Base-by-base conservation (phyloP, 495 filamentous ascomycete species). In the Sabuloglossum arenarium region DNA sequence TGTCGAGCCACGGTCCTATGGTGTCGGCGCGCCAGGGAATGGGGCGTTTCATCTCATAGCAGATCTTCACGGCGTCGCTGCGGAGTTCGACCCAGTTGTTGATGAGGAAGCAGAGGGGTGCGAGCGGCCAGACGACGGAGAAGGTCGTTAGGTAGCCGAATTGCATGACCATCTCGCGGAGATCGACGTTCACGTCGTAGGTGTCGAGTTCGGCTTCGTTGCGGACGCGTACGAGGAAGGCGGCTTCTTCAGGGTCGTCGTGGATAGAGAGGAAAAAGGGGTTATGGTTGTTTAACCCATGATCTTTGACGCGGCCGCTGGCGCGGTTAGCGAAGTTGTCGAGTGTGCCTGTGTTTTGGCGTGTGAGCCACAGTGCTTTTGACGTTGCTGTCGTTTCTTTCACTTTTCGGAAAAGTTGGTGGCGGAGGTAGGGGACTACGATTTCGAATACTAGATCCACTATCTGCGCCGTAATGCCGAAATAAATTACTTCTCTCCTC, bases 41-140 rank as follows among this genome's bases (percentile, higher is more conserved):
- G 0, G 91, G 93, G 8, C 91, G 77, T 61, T 86, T 82, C 74
- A 85, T 90, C 66, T 89, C 85, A 54, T 86, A 71, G 60, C 87
- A 88, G 60, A 98, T 98, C 64, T 98, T 98, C 68, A 89, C 77
- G n/a, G 94, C 90, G 59, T 98, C 91, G 27, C 83, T 84, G 24
- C 91, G 84, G n/a, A 96, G 77, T 61, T 98, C 93, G 51, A 98
- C 65, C 91, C 91, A 98, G 71, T 98, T 91, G 68, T 96, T 96
- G 67, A 93, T 71, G 11, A 96, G 69, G 75, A 98, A 97, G 0
- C 86, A 93, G 32, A 88, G 74, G 0, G 83, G 79, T 0, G 88
- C 86, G 5, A 97, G 72, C 0, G 91, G 91, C 91, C 91, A 98
- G 49, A 88, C 75, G 1, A 91, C 84, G 2, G 85, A 88, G 71